These are phyloP conservation scores for Pistacia vera DNA, from an alignment of 345 rosid species.

Conservation along the genomic window DNA sequence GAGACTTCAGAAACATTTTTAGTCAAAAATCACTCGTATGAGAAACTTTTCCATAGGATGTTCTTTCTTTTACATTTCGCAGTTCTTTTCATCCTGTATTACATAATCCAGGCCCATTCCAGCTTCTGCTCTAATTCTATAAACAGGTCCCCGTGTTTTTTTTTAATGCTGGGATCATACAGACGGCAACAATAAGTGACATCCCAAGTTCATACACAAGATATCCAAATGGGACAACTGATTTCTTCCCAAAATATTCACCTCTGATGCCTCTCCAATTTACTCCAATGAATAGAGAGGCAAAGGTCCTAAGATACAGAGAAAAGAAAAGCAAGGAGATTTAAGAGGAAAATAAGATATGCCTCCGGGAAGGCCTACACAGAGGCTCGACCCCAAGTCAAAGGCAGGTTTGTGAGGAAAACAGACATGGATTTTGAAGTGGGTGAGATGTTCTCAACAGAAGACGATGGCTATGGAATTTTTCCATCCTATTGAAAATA, in stretches of 20 bases:
- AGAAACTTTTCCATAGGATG: not conserved
- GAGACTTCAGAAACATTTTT: constrained; percentile 1
- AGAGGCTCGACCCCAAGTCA: constrained; percentile 84
- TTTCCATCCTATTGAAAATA: constrained; percentile 55
- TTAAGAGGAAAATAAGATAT: constrained; percentile 92
- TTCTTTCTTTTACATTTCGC: not conserved
- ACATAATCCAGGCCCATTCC: not conserved
- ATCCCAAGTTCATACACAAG: constrained; percentile 49
- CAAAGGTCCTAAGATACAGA: constrained; percentile 85
- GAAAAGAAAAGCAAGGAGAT: constrained; percentile 81
- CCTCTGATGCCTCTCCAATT: constrained; percentile 60
- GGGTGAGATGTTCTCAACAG: constrained; percentile 61
- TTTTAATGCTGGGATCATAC: constrained; percentile 44
- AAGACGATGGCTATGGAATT: constrained; percentile 59
- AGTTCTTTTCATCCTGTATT: not conserved
- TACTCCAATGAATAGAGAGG: constrained; percentile 75
- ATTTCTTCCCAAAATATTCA: constrained; percentile 47
- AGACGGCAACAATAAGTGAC: constrained; percentile 57
- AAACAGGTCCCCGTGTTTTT: constrained; percentile 24
- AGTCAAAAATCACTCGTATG: not conserved
- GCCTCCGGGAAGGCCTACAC: constrained; percentile 95
- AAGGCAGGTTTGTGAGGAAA: constrained; percentile 91
- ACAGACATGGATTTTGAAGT: constrained; percentile 55
- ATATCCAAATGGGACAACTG: constrained; percentile 51
- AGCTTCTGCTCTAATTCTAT: constrained; percentile 22